Conservation (phyloP, 2,329 filamentous ascomycete genomes). For the Calonectria montana region DNA sequence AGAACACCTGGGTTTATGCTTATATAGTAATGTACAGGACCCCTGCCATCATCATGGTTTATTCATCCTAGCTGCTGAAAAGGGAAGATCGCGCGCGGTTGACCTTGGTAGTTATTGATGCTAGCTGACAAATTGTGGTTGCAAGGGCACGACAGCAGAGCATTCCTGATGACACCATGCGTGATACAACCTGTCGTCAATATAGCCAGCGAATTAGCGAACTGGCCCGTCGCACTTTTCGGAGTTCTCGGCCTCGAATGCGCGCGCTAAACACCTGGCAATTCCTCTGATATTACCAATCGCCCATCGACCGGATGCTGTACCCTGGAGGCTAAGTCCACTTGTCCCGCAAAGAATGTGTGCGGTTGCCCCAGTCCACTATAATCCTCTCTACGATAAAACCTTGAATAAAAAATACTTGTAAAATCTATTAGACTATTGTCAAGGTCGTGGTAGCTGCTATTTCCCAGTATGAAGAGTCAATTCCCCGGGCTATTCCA, state of each 20-base stretch:
- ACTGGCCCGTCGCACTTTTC: background rate
- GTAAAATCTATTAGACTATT: background rate
- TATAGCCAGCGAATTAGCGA: background rate
- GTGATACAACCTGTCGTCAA: background rate
- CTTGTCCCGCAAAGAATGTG: too few relatives aligned
- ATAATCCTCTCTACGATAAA: too few relatives aligned
- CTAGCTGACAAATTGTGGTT: background rate
- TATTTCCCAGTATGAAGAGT: conserved; percentile 8
- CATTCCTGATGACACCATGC: background rate
- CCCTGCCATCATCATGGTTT: background rate
- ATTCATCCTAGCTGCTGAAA: background rate
- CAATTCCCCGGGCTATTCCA: conserved; percentile 8
- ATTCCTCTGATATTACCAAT: background rate
- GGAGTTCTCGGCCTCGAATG: background rate
- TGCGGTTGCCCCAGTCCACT: too few relatives aligned
- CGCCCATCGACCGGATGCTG: background rate
- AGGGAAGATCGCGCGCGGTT: background rate
- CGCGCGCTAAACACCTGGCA: background rate
- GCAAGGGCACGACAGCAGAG: background rate
- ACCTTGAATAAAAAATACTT: too few relatives aligned
- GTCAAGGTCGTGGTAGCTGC: background rate
- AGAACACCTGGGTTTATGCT: background rate
- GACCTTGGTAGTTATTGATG: background rate
- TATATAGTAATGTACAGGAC: background rate
- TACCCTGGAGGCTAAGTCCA: background rate